These are phyloP conservation scores for Alternaria atra DNA, from an alignment of 2,329 filamentous ascomycete genomes.

Conservation along the genomic window DNA sequence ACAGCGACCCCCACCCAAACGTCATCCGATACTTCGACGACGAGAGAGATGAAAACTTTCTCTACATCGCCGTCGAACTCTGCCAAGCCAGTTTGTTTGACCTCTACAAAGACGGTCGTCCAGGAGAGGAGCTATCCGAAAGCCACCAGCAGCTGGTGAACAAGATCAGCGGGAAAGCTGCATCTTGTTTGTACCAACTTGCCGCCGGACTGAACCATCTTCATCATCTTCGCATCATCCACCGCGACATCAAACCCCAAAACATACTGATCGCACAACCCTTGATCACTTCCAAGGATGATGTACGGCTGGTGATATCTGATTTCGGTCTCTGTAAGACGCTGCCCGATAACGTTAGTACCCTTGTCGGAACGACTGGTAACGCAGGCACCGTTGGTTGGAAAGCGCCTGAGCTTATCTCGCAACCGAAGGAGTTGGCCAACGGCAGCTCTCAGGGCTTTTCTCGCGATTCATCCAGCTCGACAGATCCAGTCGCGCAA, in stretches of 20 bases:
- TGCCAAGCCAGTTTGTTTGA: conserved; percentile 95
- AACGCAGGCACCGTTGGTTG: conserved; percentile 95
- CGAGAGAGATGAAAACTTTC: conserved; percentile 84
- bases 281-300: conserved; percentile 72
- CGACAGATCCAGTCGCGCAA: conserved; percentile 61
- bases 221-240: conserved; percentile 91
- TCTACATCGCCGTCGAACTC: conserved; percentile 95
- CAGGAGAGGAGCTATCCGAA: conserved; percentile 61
- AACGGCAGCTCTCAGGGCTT: conserved; percentile 55
- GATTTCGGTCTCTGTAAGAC: conserved; percentile 99
- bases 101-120: conserved; percentile 74
- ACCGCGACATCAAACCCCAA: conserved; percentile 96
- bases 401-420: conserved; percentile 92
- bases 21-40: conserved; percentile 97
- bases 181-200: conserved; percentile 85
- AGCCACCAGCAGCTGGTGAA: conserved; percentile 74
- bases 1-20: conserved; percentile 95
- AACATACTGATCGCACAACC: conserved; percentile 87
- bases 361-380: conserved; percentile 91
- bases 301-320: conserved; percentile 88
- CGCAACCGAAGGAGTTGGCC: conserved; percentile 60
- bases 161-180: conserved; percentile 77
- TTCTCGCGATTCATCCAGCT: conserved; percentile 53
- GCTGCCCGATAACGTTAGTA: conserved; percentile 91
- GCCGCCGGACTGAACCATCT: conserved; percentile 88